Evolutionary conservation across 1,284 basidiomycete species (phyloP).

Genomic region (Austroboletus novae-zelandiae): DNA sequence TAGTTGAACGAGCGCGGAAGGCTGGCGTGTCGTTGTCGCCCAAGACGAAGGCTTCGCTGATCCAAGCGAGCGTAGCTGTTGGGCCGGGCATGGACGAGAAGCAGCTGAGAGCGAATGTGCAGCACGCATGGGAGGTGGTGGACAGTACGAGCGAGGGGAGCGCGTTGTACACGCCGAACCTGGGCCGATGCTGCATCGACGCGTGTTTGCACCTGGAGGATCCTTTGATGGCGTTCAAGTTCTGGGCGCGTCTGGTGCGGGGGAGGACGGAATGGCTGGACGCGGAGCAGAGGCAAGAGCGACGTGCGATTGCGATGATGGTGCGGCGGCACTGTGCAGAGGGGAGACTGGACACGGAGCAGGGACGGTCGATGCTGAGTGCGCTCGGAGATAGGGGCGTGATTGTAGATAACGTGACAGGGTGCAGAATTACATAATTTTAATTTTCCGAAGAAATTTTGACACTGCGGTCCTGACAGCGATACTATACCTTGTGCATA

Average conservation of each 20-base stretch:
- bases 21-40: slow-evolving; percentile 39
- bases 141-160: slow-evolving; percentile 35
- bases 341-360: slow-evolving; percentile 30
- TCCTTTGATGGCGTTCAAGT: slow-evolving; percentile 51
- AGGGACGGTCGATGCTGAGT: slow-evolving; percentile 36
- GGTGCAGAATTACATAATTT: slow-evolving; percentile 2
- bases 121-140: slow-evolving; percentile 44
- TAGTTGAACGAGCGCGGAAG: slow-evolving; percentile 40
- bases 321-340: slow-evolving; percentile 32
- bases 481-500: no score
- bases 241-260: slow-evolving; percentile 53
- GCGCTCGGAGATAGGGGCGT: slow-evolving; percentile 25
- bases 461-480: background rate
- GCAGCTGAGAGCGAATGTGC: slow-evolving; percentile 36
- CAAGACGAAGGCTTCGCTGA: slow-evolving; percentile 48
- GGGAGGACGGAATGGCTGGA: slow-evolving; percentile 51
- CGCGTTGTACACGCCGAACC: slow-evolving; percentile 40
- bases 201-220: slow-evolving; percentile 48
- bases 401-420: slow-evolving; percentile 2
- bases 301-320: slow-evolving; percentile 38
- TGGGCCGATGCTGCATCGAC: slow-evolving; percentile 52
- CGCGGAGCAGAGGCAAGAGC: slow-evolving; percentile 40
- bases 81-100: slow-evolving; percentile 26
- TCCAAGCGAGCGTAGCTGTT: slow-evolving; percentile 42
- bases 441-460: no score